These are phyloP conservation scores for Gastrolobium bilobum DNA, from an alignment of 306 rosid genomes.

Conservation along the genomic window DNA sequence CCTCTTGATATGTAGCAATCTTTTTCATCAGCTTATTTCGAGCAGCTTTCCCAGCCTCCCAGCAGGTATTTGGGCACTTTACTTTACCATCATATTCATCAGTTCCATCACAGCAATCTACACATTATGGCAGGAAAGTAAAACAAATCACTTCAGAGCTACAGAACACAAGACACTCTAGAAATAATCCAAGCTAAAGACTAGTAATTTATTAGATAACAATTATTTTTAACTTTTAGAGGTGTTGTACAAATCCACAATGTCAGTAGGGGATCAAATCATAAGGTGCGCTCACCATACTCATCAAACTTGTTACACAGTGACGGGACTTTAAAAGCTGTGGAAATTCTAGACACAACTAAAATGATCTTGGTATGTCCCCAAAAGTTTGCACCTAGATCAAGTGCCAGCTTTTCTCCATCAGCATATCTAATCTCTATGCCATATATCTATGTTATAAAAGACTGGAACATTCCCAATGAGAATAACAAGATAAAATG, in stretches of 20 bases:
- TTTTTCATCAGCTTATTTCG: slow-evolving; percentile 78
- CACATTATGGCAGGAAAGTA: slow-evolving; percentile 41
- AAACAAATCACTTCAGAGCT: slow-evolving; percentile 38
- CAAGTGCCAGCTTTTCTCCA: not conserved
- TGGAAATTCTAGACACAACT: slow-evolving; percentile 10
- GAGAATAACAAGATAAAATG: slow-evolving; percentile 20
- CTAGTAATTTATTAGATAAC: slow-evolving; percentile 13
- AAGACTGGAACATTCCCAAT: not conserved
- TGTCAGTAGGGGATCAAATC: slow-evolving; percentile 26
- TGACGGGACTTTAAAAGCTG: not conserved
- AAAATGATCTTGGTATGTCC: slow-evolving; percentile 4
- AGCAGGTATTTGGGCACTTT: slow-evolving; percentile 90
- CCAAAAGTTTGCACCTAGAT: not conserved
- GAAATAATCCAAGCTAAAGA: slow-evolving; percentile 38
- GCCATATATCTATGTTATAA: slow-evolving; percentile 10
- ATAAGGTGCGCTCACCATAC: not conserved
- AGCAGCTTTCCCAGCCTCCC: slow-evolving; percentile 97
- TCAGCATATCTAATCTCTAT: slow-evolving; percentile 9
- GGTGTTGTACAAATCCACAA: slow-evolving; percentile 2
- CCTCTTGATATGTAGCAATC: slow-evolving; percentile 84
- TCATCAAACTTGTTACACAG: slow-evolving; percentile 22
- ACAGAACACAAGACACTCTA: slow-evolving; percentile 31
- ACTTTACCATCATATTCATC: slow-evolving; percentile 86
- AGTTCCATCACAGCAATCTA: slow-evolving; percentile 99
- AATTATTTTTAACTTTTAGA: slow-evolving; percentile 10